Conservation (phyloP, 2,329 filamentous ascomycete species). For the Exserohilum rostratum region DNA sequence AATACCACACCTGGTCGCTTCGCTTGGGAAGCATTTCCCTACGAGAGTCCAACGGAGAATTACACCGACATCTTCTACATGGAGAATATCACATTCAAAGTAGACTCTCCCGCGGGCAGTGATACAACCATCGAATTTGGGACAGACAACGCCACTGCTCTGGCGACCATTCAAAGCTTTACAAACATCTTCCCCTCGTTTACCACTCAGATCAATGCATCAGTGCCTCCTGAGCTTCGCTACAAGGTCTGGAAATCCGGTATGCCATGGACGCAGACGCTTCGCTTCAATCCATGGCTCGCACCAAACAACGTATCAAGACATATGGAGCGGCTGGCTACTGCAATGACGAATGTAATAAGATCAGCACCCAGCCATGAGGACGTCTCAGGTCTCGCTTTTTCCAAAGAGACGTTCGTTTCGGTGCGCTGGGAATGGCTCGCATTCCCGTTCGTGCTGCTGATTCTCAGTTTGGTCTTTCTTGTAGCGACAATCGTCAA, state of each 20-base stretch:
- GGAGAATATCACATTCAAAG: slow-evolving; percentile 18
- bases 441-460: slow-evolving; percentile 27
- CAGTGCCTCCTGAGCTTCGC: too few species aligned
- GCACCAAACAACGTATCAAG: slow-evolving; percentile 30
- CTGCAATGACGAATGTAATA: slow-evolving; percentile 21
- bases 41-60: not conserved
- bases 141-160: too few species aligned
- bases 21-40: not conserved
- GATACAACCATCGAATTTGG: too few species aligned
- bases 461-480: slow-evolving; percentile 30
- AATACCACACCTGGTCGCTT: not conserved
- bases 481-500: slow-evolving; percentile 31
- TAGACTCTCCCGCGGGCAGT: too few species aligned
- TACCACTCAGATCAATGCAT: too few species aligned
- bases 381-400: slow-evolving; percentile 13
- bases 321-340: slow-evolving; percentile 26
- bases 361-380: slow-evolving; percentile 20
- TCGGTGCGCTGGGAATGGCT: slow-evolving; percentile 35
- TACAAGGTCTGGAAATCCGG: not conserved
- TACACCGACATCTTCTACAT: slow-evolving; percentile 4
- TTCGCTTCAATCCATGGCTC: slow-evolving; percentile 23
- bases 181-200: slow-evolving; percentile 17
- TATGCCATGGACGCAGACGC: slow-evolving; percentile 10
- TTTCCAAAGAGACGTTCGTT: slow-evolving; percentile 16
- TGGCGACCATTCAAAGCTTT: slow-evolving; percentile 1